Percentiles rank a stretch among this genome's conserved stretches.
Evolutionary conservation across 2,329 filamentous ascomycete species (phyloP).

Genomic region (Neonectria coccinea): DNA sequence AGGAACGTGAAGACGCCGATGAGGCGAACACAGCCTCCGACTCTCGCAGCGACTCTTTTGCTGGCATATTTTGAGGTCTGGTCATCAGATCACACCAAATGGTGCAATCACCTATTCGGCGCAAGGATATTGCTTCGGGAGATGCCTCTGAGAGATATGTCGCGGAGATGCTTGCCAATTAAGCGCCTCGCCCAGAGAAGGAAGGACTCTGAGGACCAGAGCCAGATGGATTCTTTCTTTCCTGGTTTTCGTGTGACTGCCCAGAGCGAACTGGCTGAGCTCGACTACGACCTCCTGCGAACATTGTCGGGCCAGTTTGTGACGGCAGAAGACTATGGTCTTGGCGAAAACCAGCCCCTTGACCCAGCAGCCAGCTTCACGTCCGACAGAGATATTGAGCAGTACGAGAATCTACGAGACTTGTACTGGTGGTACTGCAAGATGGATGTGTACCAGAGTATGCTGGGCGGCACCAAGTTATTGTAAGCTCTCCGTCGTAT

Average conservation of each 20-base stretch:
- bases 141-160: conserved; percentile 81
- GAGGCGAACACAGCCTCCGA: conserved; percentile 80
- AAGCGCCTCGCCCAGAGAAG: conserved; percentile 57
- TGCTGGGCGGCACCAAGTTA: conserved; percentile 85
- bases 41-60: conserved; percentile 87
- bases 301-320: conserved; percentile 56
- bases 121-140: conserved; percentile 85
- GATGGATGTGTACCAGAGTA: conserved; percentile 91
- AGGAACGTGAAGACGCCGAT: conserved; percentile 77
- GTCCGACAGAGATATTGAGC: conserved; percentile 76
- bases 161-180: conserved; percentile 74
- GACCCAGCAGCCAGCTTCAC: conserved; percentile 38
- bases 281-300: conserved; percentile 57
- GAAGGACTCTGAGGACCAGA: conserved; percentile 53
- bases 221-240: conserved; percentile 46
- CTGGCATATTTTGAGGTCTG: conserved; percentile 95
- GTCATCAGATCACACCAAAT: conserved; percentile 93
- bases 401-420: conserved; percentile 84
- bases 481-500: conserved; percentile 71
- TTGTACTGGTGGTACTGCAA: conserved; percentile 97
- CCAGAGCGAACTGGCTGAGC: conserved; percentile 49
- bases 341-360: conserved; percentile 46
- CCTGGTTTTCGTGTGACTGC: conserved; percentile 36
- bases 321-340: conserved; percentile 53
- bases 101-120: conserved; percentile 92